Conservation (phyloP, 768 basidiomycete species). For the Boletus pseudopeckii region DNA sequence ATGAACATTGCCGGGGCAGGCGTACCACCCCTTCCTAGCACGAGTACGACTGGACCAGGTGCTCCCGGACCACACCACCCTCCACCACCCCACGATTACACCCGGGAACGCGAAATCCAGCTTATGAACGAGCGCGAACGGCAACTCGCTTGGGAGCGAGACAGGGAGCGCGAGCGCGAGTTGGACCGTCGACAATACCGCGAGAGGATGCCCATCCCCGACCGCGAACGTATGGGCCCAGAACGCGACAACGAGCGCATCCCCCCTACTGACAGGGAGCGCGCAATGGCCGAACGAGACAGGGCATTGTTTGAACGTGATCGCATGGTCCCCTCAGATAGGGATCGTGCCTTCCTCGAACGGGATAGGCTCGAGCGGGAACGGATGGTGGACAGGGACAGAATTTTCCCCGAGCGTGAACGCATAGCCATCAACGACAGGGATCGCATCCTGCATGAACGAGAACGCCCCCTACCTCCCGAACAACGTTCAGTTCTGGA, state of each 20-base stretch:
- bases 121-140: conserved; percentile 23
- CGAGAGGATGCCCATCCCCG: conserved; percentile 20
- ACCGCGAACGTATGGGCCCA: conserved; percentile 23
- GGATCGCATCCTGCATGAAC: conserved; percentile 24
- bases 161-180: conserved; percentile 26
- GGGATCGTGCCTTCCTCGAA: conserved; percentile 22
- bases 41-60: conserved; percentile 16
- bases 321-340: conserved; percentile 15
- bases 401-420: conserved; percentile 22
- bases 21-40: conserved; percentile 3
- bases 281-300: conserved; percentile 21
- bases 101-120: conserved; percentile 25
- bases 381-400: conserved; percentile 21
- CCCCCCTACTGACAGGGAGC: conserved; percentile 20
- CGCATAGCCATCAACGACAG: conserved; percentile 23
- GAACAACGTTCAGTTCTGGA: conserved; percentile 19
- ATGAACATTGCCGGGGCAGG: conserved; percentile 7
- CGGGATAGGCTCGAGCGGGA: conserved; percentile 25
- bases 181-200: conserved; percentile 28
- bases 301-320: conserved; percentile 24
- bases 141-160: conserved; percentile 28
- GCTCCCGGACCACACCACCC: conserved; percentile 19
- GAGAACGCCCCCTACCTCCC: conserved; percentile 16
- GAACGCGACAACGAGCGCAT: conserved; percentile 25
- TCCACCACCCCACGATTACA: conserved; percentile 20